Conservation (phyloP, 805 yeast genomes). For the Nakazawaea anatomiae region DNA sequence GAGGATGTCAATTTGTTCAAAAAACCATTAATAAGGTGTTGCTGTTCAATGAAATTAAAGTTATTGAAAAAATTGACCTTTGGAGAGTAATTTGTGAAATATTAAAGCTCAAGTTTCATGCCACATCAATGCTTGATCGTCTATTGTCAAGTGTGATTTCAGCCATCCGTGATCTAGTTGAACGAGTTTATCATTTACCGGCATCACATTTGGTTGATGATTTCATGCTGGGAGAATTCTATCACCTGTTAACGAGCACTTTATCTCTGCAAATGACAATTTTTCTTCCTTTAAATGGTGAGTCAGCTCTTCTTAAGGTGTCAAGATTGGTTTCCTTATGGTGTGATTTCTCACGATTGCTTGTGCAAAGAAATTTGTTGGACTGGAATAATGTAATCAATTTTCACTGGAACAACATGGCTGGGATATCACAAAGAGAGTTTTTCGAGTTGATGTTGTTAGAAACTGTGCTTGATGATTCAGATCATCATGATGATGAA, state of each 20-base stretch:
- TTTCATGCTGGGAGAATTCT: background rate
- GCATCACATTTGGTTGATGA: background rate
- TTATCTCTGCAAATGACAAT: constrained; percentile 7
- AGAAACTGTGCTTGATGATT: background rate
- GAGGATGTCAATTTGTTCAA: background rate
- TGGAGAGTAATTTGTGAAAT: background rate
- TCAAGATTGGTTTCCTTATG: constrained; percentile 1
- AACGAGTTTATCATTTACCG: background rate
- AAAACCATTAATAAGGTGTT: background rate
- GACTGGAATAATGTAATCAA: constrained; percentile 6
- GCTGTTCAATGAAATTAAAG: background rate
- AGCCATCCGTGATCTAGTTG: background rate
- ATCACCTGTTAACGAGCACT: background rate
- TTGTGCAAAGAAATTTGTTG: background rate
- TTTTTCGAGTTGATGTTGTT: constrained; percentile 4
- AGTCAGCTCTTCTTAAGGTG: background rate
- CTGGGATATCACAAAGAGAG: constrained; percentile 7
- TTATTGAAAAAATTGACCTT: background rate
- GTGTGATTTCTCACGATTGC: constrained; percentile 1
- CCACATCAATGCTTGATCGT: background rate
- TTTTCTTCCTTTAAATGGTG: background rate
- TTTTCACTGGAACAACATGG: constrained; percentile 5
- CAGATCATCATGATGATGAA: background rate
- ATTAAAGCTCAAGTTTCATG: constrained; percentile 4
- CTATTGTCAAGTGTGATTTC: background rate